A percentile compares a stretch with the other conserved stretches of the same genome.
phyloP scores from a whole-genome alignment of 2,329 filamentous ascomycete genomes.

The Calonectria hawksworthii region DNA sequence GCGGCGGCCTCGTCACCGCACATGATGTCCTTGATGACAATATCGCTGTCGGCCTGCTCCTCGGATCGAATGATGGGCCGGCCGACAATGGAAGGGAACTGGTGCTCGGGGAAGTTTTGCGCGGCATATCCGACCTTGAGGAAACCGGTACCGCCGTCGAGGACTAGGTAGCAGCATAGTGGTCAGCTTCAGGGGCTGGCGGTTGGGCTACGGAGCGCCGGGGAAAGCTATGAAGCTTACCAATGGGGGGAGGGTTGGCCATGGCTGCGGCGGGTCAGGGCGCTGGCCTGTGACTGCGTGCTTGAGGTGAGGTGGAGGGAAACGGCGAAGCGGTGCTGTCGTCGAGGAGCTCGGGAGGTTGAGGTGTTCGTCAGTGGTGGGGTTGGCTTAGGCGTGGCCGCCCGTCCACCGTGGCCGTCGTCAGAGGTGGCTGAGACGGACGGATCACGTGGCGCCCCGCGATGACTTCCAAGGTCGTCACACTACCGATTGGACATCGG shows the following conservation, averaged over 20 bases:
- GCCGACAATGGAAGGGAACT: conserved; percentile 98
- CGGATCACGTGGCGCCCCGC: conserved; percentile 57
- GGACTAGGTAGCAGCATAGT: conserved; percentile 71
- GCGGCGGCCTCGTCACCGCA: conserved; percentile 98
- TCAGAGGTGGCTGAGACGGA: conserved; percentile 52
- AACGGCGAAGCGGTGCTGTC: conserved; percentile 41
- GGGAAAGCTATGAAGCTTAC: conserved; percentile 54
- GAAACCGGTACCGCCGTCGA: conserved; percentile 99
- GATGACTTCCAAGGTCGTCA: conserved; percentile 27
- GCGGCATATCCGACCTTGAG: conserved; percentile 99
- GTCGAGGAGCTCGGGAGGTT: conserved; percentile 45
- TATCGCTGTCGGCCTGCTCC: conserved; percentile 75
- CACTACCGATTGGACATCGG: background rate
- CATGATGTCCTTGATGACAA: conserved; percentile 97
- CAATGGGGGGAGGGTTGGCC: conserved; percentile 68
- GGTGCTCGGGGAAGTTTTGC: conserved; percentile 99
- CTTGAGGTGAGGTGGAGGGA: conserved; percentile 33
- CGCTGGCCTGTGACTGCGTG: conserved; percentile 19
- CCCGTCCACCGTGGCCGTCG: conserved; percentile 42
- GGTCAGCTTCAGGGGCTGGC: conserved; percentile 43
- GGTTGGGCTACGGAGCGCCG: conserved; percentile 29
- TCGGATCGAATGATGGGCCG: conserved; percentile 97
- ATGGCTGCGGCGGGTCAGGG: conserved; percentile 54
- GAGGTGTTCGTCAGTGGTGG: conserved; percentile 53
- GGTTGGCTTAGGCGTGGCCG: conserved; percentile 48